Evolutionary conservation across 129 eudicot genomes (phyloP).

Genomic region (Scalesia atractyloides): DNA sequence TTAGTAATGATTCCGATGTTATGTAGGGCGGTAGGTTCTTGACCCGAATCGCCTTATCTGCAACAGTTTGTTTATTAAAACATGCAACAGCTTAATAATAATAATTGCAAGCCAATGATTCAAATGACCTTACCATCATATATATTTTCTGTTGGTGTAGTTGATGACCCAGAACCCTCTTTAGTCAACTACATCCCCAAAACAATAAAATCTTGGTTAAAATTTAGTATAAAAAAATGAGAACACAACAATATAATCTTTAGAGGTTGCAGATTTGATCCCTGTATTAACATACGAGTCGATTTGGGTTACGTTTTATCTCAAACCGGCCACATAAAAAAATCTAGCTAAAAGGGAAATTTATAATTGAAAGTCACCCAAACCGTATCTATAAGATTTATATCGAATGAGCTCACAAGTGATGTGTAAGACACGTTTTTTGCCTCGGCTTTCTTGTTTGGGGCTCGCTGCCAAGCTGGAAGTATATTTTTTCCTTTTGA

Average conservation of each 20-base stretch:
- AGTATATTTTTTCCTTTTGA: slow-evolving; percentile 16
- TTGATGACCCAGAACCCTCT: no score
- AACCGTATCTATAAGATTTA: no score
- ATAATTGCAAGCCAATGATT: neutral
- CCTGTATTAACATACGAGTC: no score
- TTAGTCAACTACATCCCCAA: no score
- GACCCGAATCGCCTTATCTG: slow-evolving; percentile 39
- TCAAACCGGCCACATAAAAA: no score
- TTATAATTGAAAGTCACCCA: no score
- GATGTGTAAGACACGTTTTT: slow-evolving; percentile 41
- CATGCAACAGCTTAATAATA: neutral
- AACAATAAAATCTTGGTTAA: no score
- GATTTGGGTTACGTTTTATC: no score
- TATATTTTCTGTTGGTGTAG: neutral
- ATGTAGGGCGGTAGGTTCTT: slow-evolving; percentile 36
- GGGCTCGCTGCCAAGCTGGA: slow-evolving; percentile 13
- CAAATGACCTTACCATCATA: slow-evolving; percentile 22
- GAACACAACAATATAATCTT: no score
- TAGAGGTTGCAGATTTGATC: no score
- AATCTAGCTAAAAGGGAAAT: no score
- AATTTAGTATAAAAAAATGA: no score
- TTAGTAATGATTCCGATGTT: slow-evolving; percentile 29
- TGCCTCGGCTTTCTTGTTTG: slow-evolving; percentile 27
- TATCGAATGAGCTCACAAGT: slow-evolving; percentile 32
- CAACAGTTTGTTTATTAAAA: slow-evolving; percentile 4